Evolutionary conservation across 1,284 basidiomycete species (phyloP), one percentile per base, ranked within the genome.

Genomic region (Sanghuangporus sanghuang): DNA sequence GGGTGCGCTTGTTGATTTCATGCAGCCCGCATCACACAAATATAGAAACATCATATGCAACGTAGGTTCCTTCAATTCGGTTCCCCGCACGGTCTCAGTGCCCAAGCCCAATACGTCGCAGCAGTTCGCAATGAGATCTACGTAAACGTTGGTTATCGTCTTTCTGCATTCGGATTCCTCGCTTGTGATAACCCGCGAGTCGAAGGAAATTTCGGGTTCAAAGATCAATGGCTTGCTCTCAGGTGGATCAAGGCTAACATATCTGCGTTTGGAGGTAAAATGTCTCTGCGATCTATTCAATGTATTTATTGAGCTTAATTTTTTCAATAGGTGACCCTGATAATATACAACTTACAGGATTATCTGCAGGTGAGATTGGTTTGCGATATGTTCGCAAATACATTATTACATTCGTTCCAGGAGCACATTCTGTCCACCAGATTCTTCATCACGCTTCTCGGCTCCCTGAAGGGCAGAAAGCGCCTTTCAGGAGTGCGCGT

Each of bases 11-110:
- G 5, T 32, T 32, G 27, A 32, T 32, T 32, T 32, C 27, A 32
- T 32, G 27, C 27, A 32, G 27, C 27, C 5, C 27, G 3, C 27
- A 32, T 32, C 27, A 32, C 27, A 32, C 27, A 32, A 5, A 32
- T 2, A 32, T 32, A 32, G 27, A 7, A n/a, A n/a, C 21, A 18
- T 18, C 6, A 23, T 23, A 50, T 61, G 58, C 60, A 36, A 23
- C 23, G 1, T 61, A 91, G 90, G 12, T 92, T 90, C 70, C 79
- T 92, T n/a, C 89, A 92, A 71, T 92, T 89, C 67, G 89, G 89
- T 2, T 89, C 87, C 44, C 88, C 84, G 11, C 90, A 84, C 70
- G 76, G 73, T 32, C 72, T 85, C 16, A 75, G 69, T 52, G 74
- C 74, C 60, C 89, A 91, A 71, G 84, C 87, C 3, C 89, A 90